Conservation (phyloP, 345 rosid species). For the Isatis tinctoria region DNA sequence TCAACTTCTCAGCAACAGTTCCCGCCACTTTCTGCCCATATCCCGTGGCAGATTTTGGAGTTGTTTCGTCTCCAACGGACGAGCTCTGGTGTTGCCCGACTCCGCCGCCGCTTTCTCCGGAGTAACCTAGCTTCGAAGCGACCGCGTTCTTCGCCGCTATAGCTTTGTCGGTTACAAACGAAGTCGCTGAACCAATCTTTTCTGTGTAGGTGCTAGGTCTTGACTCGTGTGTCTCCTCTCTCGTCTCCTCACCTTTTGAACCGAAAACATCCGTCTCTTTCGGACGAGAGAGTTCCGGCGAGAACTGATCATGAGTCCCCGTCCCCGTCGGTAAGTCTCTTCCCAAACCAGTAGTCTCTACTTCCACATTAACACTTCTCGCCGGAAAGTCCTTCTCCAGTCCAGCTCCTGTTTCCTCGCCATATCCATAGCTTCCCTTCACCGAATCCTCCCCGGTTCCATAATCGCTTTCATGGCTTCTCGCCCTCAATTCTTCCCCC, state of each 20-base stretch:
- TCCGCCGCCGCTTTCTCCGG: constrained; percentile 15
- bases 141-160: constrained; percentile 44
- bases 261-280: neutral
- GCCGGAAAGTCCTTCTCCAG: neutral
- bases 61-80: neutral
- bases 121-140: constrained; percentile 57
- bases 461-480: neutral
- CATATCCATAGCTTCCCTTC: neutral
- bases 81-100: neutral
- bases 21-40: constrained; percentile 48
- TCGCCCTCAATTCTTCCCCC: neutral
- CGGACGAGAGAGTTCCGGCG: constrained; percentile 37
- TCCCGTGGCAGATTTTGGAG: constrained; percentile 24
- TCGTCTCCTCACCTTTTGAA: neutral
- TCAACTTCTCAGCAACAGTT: constrained; percentile 41
- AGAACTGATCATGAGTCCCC: constrained; percentile 53
- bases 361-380: constrained; percentile 10
- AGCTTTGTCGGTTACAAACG: constrained; percentile 45
- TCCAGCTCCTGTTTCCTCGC: neutral
- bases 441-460: neutral
- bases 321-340: constrained; percentile 18
- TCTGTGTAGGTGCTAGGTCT: constrained; percentile 38
- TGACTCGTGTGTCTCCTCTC: neutral
- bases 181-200: constrained; percentile 42
- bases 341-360: neutral